Evolutionary conservation across 1,284 basidiomycete species (phyloP), one percentile per base, ranked within the genome.

Genomic region (Ustilago vetiveriae): DNA sequence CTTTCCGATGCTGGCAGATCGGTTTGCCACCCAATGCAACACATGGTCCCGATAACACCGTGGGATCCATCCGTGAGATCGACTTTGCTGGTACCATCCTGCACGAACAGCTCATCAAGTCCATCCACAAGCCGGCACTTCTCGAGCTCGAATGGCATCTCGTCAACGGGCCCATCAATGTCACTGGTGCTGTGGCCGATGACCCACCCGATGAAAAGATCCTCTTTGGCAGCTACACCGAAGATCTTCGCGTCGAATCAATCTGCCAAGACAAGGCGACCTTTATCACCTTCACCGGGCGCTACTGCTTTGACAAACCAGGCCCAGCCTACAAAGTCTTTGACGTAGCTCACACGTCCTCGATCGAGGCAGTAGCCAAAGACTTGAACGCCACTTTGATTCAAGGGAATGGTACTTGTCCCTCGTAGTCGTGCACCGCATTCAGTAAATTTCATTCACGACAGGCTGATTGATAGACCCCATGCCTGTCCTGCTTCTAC

Each of bases 221-320:
- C 21, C 41, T 62, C 10, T 62, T 62, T 11, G 58, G 58, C n/a
- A 45, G 51, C 51, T 62, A 62, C 17, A 62, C 58, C 2, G 58
- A 62, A 19, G 58, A 62, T 21, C 39, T 62, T 19, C 44, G 58
- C 2, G 51, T 62, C n/a, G 58, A 62, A 32, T 54, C 51, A 10
- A 62, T 62, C 37, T 63, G 59, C 23, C 29, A 55, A 16, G 47
- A n/a, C 2, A 44, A n/a, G 2, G 59, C 46, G 9, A 63, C 59
- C n/a, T 63, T 50, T 16, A 55, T 63, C 37, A 51, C 52, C 9
- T 63, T 63, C 22, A 63, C 59, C 2, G 52, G 52, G 1, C 36
- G 59, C 10, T 63, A 63, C 43, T 62, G 58, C 46, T 62, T 62
- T 21, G 58, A 62, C 21, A 62, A 62, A 38, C 58, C 51, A 21